Percentiles rank a stretch among this genome's conserved stretches.
These are phyloP conservation scores for Aureobasidium pullulans DNA, from an alignment of 2,329 filamentous ascomycete species.

Conservation along the genomic window DNA sequence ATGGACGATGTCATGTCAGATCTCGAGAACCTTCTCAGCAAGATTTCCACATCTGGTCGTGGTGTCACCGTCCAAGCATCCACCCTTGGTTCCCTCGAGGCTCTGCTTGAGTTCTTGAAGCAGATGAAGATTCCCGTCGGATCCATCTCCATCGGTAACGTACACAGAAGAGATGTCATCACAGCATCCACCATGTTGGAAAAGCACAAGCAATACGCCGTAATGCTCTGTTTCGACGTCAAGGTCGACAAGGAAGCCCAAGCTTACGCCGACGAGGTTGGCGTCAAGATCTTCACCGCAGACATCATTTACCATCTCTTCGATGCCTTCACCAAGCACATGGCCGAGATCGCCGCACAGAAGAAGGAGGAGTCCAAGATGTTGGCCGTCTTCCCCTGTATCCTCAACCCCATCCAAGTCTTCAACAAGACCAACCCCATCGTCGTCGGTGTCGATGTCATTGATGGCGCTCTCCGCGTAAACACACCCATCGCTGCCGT, in stretches of 20 bases:
- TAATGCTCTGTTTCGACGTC: conserved; percentile 99
- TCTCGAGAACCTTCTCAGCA: conserved; percentile 81
- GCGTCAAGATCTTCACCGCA: conserved; percentile 95
- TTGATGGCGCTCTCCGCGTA: conserved; percentile 79
- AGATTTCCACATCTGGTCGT: conserved; percentile 83
- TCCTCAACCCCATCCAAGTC: conserved; percentile 79
- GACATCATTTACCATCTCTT: conserved; percentile 99
- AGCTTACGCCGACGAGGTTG: conserved; percentile 83
- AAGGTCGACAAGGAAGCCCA: conserved; percentile 97
- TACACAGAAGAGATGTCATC: conserved; percentile 97
- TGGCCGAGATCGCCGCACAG: conserved; percentile 76
- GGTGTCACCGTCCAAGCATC: conserved; percentile 97
- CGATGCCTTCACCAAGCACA: conserved; percentile 92
- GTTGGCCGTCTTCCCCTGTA: conserved; percentile 92
- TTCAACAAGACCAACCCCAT: conserved; percentile 99
- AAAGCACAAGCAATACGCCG: conserved; percentile 89
- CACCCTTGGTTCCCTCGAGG: conserved; percentile 92
- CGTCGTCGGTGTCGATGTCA: conserved; percentile 87
- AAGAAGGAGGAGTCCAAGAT: conserved; percentile 96
- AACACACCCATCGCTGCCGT: conserved; percentile 87
- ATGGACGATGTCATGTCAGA: conserved; percentile 95
- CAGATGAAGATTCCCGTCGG: conserved; percentile 94
- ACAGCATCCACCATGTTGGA: conserved; percentile 91
- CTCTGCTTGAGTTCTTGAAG: conserved; percentile 90
- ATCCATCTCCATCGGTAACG: conserved; percentile 93